These are phyloP conservation scores for Colletotrichum caudatum DNA, from an alignment of 2,329 filamentous ascomycete species.

Conservation along the genomic window DNA sequence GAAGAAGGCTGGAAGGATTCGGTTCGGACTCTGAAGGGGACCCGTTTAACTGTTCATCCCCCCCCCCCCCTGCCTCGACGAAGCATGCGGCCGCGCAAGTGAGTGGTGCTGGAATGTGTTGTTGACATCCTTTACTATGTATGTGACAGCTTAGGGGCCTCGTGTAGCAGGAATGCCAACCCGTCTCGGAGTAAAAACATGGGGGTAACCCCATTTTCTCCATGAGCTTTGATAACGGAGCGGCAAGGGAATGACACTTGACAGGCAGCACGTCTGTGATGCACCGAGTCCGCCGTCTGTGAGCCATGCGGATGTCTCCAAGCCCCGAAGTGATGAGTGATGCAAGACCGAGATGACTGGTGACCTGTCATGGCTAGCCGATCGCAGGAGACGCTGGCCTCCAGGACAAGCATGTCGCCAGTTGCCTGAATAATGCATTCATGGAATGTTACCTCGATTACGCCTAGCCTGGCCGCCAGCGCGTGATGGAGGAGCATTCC, in stretches of 20 bases:
- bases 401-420: conserved; percentile 11
- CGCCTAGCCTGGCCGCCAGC: neutral
- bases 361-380: neutral
- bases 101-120: conserved; percentile 16
- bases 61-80: conserved; percentile 10
- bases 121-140: conserved; percentile 21
- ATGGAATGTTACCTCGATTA: conserved; percentile 16
- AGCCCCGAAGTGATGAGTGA: neutral
- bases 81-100: conserved; percentile 25
- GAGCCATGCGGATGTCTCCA: conserved; percentile 13
- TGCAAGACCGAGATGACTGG: neutral
- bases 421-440: neutral
- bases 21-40: conserved; percentile 23
- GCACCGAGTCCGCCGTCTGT: conserved; percentile 23
- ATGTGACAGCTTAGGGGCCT: conserved; percentile 13
- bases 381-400: neutral
- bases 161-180: neutral
- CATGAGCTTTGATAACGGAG: neutral
- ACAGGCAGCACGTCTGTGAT: conserved; percentile 22
- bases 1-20: conserved; percentile 20
- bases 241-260: conserved; percentile 17
- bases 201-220: neutral
- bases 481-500: neutral
- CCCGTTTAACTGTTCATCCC: conserved; percentile 1
- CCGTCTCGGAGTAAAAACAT: conserved; percentile 20